A percentile compares a stretch with the other conserved stretches of the same genome.
Evolutionary conservation across 371 early-diverging fungal species (phyloP).

Genomic region (Rhizopus stolonifer): DNA sequence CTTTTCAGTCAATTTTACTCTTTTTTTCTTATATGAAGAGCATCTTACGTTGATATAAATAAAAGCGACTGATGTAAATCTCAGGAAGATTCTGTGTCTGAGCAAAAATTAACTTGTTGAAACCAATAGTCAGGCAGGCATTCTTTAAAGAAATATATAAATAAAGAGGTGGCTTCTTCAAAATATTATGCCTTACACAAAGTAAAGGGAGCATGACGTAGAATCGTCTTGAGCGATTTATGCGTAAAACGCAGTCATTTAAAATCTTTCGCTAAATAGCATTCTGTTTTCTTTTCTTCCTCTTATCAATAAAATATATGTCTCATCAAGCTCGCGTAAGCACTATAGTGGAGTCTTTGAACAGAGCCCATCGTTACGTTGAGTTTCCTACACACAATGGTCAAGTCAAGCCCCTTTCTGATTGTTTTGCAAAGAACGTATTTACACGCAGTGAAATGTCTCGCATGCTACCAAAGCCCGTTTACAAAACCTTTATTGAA

Average conservation of each 20-base stretch:
- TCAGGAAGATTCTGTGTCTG: no score
- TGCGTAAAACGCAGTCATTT: conserved; percentile 7
- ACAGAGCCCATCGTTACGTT: conserved; percentile 59
- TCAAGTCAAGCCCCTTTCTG: conserved; percentile 76
- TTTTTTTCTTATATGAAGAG: no score
- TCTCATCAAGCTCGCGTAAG: conserved; percentile 53
- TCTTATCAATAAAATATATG: conserved; percentile 16
- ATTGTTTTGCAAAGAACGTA: conserved; percentile 90
- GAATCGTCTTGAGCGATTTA: no score
- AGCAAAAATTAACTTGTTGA: no score
- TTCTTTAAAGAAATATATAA: no score
- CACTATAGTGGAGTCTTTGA: conserved; percentile 48
- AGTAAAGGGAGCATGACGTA: neutral
- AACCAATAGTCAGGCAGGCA: no score
- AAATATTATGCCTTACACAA: no score
- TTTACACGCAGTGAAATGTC: conserved; percentile 87
- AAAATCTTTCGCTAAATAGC: neutral
- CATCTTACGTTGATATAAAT: no score
- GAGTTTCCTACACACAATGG: conserved; percentile 75
- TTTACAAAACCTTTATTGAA: conserved; percentile 85
- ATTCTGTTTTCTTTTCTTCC: neutral
- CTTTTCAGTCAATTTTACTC: no score
- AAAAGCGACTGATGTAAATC: no score
- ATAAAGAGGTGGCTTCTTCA: no score
- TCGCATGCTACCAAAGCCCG: conserved; percentile 90